Base-by-base conservation (phyloP, 2,329 filamentous ascomycete genomes). In the Graphilbum ipis-grandicollis region DNA sequence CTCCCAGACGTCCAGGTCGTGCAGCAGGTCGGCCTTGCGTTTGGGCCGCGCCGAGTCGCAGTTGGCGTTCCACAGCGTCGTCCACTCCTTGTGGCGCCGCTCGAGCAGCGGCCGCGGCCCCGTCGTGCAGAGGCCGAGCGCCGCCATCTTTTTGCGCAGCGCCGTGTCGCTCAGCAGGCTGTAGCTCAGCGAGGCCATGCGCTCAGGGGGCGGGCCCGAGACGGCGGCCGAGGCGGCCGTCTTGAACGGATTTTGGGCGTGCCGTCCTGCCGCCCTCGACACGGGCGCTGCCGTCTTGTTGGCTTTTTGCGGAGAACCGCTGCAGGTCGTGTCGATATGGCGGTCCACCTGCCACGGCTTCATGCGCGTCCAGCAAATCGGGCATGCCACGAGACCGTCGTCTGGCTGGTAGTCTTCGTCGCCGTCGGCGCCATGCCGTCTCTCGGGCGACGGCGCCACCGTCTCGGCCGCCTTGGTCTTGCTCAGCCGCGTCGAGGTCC, bases 51-150 rank as follows among this genome's bases (percentile, higher is more conserved):
- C 70, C 2, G 86, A 79, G 55, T 98, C 90, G 56, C 85, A 93
- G 52, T 98, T 98, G 10, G 92, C 82, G 54, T 98, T 98, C 79
- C 84, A 94, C 15, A 98, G 59, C 28, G 90, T 94, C 36, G 90
- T 68, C 86, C 86, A 98, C 55, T 98, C 90, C 19, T 72, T 82
- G 50, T 96, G 86, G 15, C 92, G 71, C 45, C 68, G 71, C 52
- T 88, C 79, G 37, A 96, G 62, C 2, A 86, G 63, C 33, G 66
- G 60, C 33, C 78, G 78, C 1, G 66, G 56, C 1, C 90, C 90
- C 41, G 60, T 64, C 9, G 65, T 68, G 0, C 83, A 77, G 39
- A 96, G 75, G 1, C 86, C 84, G 1, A 90, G 63, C 3, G 93
- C 84, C 15, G 63, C 54, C 31, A 98, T 60, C 56, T 93, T 96